Base-by-base conservation (phyloP, 495 filamentous ascomycete genomes). In the Rusavskia elegans region DNA sequence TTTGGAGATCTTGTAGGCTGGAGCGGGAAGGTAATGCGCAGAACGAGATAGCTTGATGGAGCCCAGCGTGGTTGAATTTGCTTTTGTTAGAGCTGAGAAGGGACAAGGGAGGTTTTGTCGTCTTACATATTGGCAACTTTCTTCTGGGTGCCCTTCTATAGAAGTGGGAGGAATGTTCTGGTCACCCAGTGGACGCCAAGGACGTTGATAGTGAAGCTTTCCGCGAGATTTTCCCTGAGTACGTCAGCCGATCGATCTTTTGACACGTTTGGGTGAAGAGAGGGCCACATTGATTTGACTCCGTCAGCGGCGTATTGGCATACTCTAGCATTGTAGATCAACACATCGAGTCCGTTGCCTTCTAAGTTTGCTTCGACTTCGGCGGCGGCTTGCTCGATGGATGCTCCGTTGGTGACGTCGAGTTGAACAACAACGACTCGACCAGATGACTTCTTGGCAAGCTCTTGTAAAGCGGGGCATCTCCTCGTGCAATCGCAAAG, bases 1-100 rank as follows among this genome's bases (percentile, higher is more conserved):
- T 56, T 79, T 79, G 36, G 68, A 63, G 54, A 77, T 67, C 56
- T 74, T 76, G 54, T 79, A 79, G 7, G 70, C 69, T 8, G 70
- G 73, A 9, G 35, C 53, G 0, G 63, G 63, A 11, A 56, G 38
- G 10, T 48, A 35, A 2, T 45, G 49, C 45, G 57, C 66, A 6
- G 20, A 35, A 0, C 19, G 32, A 1, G 66, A 61, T 48, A 52
- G 51, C 20, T 62, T 50, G 29, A 73, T 70, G 0, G 73, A 73
- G 29, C 70, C 74, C 11, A 76, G 30, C 3, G 64, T 71, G 2
- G 64, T 68, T 17, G 71, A 37, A 19, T 23, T 50, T 50, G 7
- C 9, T 2, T 4, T 41, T 36, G 48, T 50, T 13, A 50, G 48
- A 6, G 25, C 27, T 50, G 16, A 17, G 48, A 16, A 20, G 8